Percentiles rank a stretch among this genome's conserved stretches.
Conservation (phyloP, 1,139 yeast species). For the Nakaseomyces glabratus region DNA sequence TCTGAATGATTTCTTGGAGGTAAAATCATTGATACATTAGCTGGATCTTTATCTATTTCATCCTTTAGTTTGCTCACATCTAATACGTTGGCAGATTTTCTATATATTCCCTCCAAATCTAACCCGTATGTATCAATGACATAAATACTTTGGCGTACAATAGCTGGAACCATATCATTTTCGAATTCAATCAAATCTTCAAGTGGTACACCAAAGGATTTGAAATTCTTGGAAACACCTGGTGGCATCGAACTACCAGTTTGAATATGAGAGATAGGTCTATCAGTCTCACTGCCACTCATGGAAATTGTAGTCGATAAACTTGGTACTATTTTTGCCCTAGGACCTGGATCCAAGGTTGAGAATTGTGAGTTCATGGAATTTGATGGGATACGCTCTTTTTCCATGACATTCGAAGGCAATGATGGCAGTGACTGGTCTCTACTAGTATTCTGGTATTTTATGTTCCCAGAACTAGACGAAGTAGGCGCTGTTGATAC, state of each 20-base stretch:
- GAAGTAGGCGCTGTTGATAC: background rate
- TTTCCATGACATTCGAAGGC: conserved; percentile 5
- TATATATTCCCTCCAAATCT: conserved; percentile 79
- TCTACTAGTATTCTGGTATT: background rate
- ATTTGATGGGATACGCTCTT: background rate
- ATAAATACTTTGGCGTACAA: conserved; percentile 81
- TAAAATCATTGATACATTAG: conserved; percentile 50
- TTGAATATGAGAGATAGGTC: conserved; percentile 30
- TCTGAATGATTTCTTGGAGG: conserved; percentile 47
- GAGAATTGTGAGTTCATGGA: conserved; percentile 10
- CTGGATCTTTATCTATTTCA: conserved; percentile 70
- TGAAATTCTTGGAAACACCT: conserved; percentile 37
- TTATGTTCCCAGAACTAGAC: conserved; percentile 2
- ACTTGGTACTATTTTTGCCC: conserved; percentile 19
- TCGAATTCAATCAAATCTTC: conserved; percentile 70
- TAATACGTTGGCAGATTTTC: conserved; percentile 71
- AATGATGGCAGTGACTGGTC: conserved; percentile 7
- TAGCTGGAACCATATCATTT: conserved; percentile 85
- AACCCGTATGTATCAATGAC: conserved; percentile 78
- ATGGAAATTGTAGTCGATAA: conserved; percentile 20
- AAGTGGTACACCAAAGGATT: conserved; percentile 74
- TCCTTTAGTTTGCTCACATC: conserved; percentile 66
- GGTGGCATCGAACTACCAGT: conserved; percentile 32
- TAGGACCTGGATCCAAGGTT: conserved; percentile 26
- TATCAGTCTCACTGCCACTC: conserved; percentile 23